These are phyloP conservation scores for Berberis thunbergii DNA, from an alignment of 164 flowering plant genomes.

Conservation along the genomic window DNA sequence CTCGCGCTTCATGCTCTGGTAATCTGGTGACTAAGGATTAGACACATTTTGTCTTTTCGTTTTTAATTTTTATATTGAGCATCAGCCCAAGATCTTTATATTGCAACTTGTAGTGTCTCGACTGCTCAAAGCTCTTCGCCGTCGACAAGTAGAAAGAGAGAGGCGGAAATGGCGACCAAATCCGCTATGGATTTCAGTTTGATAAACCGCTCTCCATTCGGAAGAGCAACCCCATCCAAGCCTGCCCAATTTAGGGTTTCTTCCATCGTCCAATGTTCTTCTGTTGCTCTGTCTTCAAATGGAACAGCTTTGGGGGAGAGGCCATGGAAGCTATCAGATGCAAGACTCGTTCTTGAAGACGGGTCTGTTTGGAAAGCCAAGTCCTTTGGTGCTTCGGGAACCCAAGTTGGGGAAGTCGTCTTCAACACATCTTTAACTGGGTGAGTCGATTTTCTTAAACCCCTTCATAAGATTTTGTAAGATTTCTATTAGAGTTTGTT, in stretches of 20 bases:
- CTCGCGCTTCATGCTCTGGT: too few relatives aligned
- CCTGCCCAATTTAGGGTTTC: conserved; percentile 1
- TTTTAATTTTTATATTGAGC: too few relatives aligned
- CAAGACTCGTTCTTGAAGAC: conserved; percentile 83
- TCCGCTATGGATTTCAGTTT: background rate
- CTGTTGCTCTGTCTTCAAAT: background rate
- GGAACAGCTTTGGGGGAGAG: conserved; percentile 24
- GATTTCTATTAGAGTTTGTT: background rate
- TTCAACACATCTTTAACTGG: conserved; percentile 68
- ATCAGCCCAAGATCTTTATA: too few relatives aligned
- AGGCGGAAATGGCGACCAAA: conserved; percentile 3
- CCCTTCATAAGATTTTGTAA: background rate
- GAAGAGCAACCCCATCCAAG: background rate
- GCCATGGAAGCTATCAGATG: conserved; percentile 77
- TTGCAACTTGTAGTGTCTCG: too few relatives aligned
- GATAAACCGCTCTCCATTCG: background rate
- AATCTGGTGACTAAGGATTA: too few relatives aligned
- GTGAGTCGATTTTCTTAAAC: conserved; percentile 19
- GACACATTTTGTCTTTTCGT: too few relatives aligned
- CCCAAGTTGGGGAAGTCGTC: conserved; percentile 88
- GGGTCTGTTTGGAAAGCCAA: conserved; percentile 85
- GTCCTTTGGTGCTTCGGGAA: conserved; percentile 86
- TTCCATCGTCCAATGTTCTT: conserved; percentile 1
- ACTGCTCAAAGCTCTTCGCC: background rate
- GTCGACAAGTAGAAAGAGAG: conserved; percentile 35